Percentiles rank a stretch among this genome's conserved stretches.
phyloP scores from a whole-genome alignment of 2,329 filamentous ascomycete genomes.

The Monosporascus ibericus region DNA sequence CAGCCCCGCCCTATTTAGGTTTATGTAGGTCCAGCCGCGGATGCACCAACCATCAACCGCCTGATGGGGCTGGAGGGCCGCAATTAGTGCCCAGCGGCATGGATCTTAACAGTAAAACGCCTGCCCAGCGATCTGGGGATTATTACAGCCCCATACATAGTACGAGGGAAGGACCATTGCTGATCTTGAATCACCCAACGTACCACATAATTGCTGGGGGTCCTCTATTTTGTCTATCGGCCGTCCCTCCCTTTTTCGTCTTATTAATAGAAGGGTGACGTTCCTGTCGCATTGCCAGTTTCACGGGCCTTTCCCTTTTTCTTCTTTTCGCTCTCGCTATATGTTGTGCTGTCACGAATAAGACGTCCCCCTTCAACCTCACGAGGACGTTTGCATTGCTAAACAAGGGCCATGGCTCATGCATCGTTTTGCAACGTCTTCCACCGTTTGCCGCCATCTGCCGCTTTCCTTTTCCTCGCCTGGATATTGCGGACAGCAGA shows the following conservation, averaged over 20 bases:
- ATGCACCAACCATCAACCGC: too few species aligned
- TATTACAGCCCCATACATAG: not conserved
- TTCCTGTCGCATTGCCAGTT: not conserved
- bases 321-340: not conserved
- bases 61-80: too few species aligned
- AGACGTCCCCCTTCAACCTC: not conserved
- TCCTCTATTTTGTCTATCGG: not conserved
- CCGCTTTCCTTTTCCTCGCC: conserved; percentile 29
- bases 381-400: not conserved
- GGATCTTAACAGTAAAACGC: too few species aligned
- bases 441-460: conserved; percentile 29
- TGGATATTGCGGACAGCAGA: conserved; percentile 25
- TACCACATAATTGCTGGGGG: not conserved
- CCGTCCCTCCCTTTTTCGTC: not conserved
- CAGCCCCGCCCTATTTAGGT: too few species aligned
- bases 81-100: too few species aligned
- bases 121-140: not conserved
- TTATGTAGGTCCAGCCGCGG: too few species aligned
- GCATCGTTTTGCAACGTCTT: conserved; percentile 26
- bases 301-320: not conserved
- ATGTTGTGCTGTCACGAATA: not conserved
- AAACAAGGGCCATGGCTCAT: conserved; percentile 21
- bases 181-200: not conserved
- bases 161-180: not conserved
- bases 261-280: not conserved